Conservation (phyloP, 140 eudicot species). For the Ambrosia hybrid region DNA sequence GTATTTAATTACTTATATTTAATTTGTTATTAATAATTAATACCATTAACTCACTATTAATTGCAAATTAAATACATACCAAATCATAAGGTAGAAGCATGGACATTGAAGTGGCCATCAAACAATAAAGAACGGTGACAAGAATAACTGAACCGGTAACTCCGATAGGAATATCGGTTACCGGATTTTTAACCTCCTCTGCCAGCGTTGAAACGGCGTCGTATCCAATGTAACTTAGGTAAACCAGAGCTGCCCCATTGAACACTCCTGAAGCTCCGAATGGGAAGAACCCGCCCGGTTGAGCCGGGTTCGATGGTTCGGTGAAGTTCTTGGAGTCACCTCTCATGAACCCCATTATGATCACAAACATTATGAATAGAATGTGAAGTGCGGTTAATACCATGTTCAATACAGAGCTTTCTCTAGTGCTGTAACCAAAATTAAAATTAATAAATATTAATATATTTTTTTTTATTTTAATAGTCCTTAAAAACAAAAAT, state of each 20-base stretch:
- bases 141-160: slow-evolving; percentile 83
- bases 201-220: slow-evolving; percentile 98
- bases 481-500: no score
- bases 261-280: slow-evolving; percentile 84
- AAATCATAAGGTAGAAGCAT: slow-evolving; percentile 87
- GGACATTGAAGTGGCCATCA: slow-evolving; percentile 97
- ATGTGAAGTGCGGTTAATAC: slow-evolving; percentile 69
- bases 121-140: slow-evolving; percentile 82
- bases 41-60: slow-evolving; percentile 9
- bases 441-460: neutral
- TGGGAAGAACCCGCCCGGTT: slow-evolving; percentile 71
- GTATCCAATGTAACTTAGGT: slow-evolving; percentile 90
- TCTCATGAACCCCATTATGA: slow-evolving; percentile 74
- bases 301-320: slow-evolving; percentile 59
- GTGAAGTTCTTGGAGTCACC: slow-evolving; percentile 75
- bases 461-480: no score
- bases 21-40: neutral
- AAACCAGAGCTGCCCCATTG: slow-evolving; percentile 91
- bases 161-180: slow-evolving; percentile 79
- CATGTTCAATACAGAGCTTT: slow-evolving; percentile 80
- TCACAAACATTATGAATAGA: slow-evolving; percentile 67
- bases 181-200: slow-evolving; percentile 87
- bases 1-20: neutral
- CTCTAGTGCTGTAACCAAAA: slow-evolving; percentile 67
- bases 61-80: slow-evolving; percentile 43